Evolutionary conservation across 495 filamentous ascomycete genomes (phyloP).

Genomic region (Podospora sp.): DNA sequence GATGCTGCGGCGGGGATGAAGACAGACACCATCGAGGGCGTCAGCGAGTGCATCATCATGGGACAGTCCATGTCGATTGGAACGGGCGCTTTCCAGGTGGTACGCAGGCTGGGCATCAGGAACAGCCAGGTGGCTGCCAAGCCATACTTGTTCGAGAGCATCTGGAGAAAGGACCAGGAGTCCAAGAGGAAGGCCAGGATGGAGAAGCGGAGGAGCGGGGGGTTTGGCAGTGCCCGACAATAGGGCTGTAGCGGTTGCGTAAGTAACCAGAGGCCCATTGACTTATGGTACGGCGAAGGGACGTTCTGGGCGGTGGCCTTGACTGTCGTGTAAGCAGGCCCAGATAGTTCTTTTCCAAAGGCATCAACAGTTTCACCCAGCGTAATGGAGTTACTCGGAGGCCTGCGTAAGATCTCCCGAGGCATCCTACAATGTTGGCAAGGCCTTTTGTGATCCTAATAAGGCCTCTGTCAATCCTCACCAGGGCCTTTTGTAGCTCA

Average conservation of each 20-base stretch:
- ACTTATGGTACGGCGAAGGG: no score
- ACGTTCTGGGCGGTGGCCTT: no score
- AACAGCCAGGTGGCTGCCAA: conserved; percentile 63
- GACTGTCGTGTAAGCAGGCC: no score
- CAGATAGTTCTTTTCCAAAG: no score
- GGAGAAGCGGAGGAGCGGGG: conserved; percentile 19
- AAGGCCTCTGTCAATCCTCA: no score
- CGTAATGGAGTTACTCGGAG: no score
- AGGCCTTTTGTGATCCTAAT: no score
- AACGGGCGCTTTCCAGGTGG: conserved; percentile 88
- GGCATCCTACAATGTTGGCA: no score
- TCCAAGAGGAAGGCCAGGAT: conserved; percentile 37
- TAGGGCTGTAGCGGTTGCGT: neutral
- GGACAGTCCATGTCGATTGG: conserved; percentile 89
- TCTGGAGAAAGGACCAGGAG: conserved; percentile 56
- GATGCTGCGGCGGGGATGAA: conserved; percentile 91
- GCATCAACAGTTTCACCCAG: no score
- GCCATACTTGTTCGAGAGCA: conserved; percentile 76
- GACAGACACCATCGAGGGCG: conserved; percentile 84
- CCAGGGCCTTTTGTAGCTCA: no score
- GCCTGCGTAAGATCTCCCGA: no score
- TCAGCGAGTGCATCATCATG: conserved; percentile 98
- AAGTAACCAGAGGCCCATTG: neutral
- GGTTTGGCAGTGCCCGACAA: conserved; percentile 13
- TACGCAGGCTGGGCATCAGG: conserved; percentile 70